Base-by-base conservation (phyloP, 176 grass and related monocot genomes). In the Oryza glaberrima region DNA sequence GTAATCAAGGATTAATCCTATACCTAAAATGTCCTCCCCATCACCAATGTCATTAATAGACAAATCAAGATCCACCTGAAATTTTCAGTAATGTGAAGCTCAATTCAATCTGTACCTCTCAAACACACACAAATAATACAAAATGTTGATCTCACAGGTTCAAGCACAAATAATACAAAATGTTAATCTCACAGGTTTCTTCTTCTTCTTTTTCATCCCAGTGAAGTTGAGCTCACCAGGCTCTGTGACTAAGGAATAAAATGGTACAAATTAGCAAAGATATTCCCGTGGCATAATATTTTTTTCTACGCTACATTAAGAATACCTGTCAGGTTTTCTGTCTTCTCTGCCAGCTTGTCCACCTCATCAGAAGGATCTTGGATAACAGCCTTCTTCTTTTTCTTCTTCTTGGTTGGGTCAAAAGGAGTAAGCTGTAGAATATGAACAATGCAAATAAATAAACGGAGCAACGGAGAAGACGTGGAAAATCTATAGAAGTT, bases 341-440 rank as follows among this genome's bases (percentile, higher is more conserved):
- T 72, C 73, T 90, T 92, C 22, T 97, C 91, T 65, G 71, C 79
- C 48, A 91, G 73, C 45, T 82, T 94, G 20, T 90, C 91, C 7
- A 90, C 65, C 69, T 92, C 89, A 26, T 97, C 89, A 3, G 72
- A 88, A 87, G 85, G 79, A 38, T 97, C 89, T 72, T 90, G 87
- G 81, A 90, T 94, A 12, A 88, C 63, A 20, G 92, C 91, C 72
- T 94, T 94, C 87, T 97, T 97, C 87, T 97, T 97, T 71, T 96
- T 96, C 94, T 96, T 94, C 43, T 97, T 97, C 82, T 92, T 94
- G 3, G 85, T 85, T 48, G 94, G 94, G 66, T 94, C 94, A 47
- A 94, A 97, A 17, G 91, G 94, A 11, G 87, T 82, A 74, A 94
- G 83, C 94, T 97, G 82, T 35, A 79, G 43, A 70, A 54, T 48